Evolutionary conservation across 768 basidiomycete species (phyloP).

Genomic region (Rhodotorula paludigena): DNA sequence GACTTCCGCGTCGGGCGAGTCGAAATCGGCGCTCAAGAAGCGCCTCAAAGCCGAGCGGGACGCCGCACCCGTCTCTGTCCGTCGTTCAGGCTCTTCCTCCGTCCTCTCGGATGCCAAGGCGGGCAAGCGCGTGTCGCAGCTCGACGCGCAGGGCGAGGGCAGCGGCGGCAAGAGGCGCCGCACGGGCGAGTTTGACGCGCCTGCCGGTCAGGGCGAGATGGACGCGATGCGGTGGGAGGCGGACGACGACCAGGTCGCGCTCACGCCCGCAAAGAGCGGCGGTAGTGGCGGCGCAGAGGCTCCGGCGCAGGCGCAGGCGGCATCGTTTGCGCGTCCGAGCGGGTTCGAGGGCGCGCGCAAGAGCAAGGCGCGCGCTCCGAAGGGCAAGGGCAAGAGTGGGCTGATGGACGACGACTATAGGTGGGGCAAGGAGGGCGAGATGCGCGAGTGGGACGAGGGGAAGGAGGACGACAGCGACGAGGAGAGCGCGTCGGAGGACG

Average conservation of each 20-base stretch:
- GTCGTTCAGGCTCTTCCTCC: background rate
- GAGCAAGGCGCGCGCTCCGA: background rate
- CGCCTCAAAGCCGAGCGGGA: background rate
- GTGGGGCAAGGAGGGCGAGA: constrained; percentile 17
- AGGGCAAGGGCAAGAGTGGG: constrained; percentile 1
- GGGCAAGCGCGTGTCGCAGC: background rate
- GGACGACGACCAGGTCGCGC: constrained; percentile 1
- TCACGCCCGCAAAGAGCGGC: no score
- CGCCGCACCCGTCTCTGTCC: background rate
- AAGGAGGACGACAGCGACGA: background rate
- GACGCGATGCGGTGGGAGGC: constrained; percentile 3
- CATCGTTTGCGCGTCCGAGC: constrained; percentile 16
- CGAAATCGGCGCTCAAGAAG: background rate
- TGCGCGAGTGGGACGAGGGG: constrained; percentile 25
- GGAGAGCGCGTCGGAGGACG: background rate
- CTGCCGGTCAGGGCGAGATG: no score
- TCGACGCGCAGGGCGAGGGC: background rate
- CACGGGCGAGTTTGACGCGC: background rate
- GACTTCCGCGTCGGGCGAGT: background rate
- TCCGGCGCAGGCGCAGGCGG: no score
- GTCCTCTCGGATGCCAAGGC: background rate
- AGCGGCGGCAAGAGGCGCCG: background rate
- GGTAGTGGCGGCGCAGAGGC: no score
- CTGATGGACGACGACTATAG: background rate
- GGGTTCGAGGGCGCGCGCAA: constrained; percentile 31